Conservation (phyloP, 2,329 filamentous ascomycete genomes). For the Xylariales sp. region DNA sequence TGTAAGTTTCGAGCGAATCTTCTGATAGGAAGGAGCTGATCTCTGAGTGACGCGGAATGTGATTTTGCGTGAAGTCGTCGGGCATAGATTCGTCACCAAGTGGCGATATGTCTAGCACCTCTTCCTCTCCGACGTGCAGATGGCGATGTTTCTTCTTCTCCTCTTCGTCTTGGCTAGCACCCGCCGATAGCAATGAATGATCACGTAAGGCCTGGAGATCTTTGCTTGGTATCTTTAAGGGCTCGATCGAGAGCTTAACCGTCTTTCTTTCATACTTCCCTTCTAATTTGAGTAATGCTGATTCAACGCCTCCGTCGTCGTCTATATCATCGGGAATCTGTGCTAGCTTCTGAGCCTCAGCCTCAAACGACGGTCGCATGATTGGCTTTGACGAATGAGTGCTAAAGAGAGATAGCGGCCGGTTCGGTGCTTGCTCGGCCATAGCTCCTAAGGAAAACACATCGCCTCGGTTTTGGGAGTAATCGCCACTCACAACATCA, state of each 20-base stretch:
- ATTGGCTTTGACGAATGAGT: conserved; percentile 71
- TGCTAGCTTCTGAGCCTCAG: conserved; percentile 86
- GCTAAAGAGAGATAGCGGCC: conserved; percentile 66
- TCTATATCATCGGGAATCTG: conserved; percentile 84
- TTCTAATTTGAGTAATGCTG: conserved; percentile 91
- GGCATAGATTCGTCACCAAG: conserved; percentile 42
- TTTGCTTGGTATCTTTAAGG: conserved; percentile 42
- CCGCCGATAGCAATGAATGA: conserved; percentile 38
- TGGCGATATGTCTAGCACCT: conserved; percentile 49
- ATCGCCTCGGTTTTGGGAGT: conserved; percentile 56
- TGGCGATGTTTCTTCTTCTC: conserved; percentile 61
- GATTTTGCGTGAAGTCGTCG: conserved; percentile 38
- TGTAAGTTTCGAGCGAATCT: conserved; percentile 78
- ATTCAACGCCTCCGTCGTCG: conserved; percentile 89
- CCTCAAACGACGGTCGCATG: conserved; percentile 84
- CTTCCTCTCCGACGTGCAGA: conserved; percentile 58
- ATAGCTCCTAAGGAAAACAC: conserved; percentile 70
- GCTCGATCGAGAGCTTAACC: conserved; percentile 56
- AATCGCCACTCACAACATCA: conserved; percentile 58
- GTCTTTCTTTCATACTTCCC: conserved; percentile 77
- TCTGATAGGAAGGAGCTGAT: conserved; percentile 65
- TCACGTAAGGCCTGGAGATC: conserved; percentile 41
- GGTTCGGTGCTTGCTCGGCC: conserved; percentile 62
- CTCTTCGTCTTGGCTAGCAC: conserved; percentile 47
- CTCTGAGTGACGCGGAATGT: conserved; percentile 50